A percentile compares a stretch with the other conserved stretches of the same genome.
Conservation (phyloP, 2,329 filamentous ascomycete species). For the Cordyceps tenuipes region DNA sequence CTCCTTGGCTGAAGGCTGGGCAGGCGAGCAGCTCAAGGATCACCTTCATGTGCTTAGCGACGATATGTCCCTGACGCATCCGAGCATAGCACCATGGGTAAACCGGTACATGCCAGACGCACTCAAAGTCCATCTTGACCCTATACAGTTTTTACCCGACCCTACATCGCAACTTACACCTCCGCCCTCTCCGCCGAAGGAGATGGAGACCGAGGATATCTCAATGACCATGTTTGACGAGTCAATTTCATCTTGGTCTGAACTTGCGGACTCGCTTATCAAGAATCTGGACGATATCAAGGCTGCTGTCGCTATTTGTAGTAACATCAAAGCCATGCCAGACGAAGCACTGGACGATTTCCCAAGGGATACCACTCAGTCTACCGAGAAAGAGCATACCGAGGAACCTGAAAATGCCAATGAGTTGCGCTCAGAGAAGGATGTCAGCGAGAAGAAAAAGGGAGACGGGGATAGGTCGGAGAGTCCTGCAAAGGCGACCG, state of each 20-base stretch:
- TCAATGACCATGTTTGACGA: background rate
- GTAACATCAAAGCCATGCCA: conserved; percentile 20
- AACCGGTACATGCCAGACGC: conserved; percentile 42
- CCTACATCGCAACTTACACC: conserved; percentile 33
- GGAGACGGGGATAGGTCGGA: conserved; percentile 16
- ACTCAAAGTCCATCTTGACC: conserved; percentile 49
- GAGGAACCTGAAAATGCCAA: conserved; percentile 14
- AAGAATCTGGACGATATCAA: background rate
- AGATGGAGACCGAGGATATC: background rate
- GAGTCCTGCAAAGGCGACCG: conserved; percentile 21
- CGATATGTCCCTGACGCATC: conserved; percentile 49
- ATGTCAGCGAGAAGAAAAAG: conserved; percentile 17
- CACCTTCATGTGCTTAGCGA: conserved; percentile 47
- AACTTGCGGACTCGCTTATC: conserved; percentile 1
- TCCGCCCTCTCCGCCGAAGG: conserved; percentile 16
- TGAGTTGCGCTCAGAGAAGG: conserved; percentile 5
- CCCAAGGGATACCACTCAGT: background rate
- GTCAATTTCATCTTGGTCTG: conserved; percentile 3
- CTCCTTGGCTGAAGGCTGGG: conserved; percentile 54
- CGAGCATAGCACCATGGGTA: conserved; percentile 49
- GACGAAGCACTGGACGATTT: conserved; percentile 17
- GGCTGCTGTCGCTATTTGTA: conserved; percentile 21
- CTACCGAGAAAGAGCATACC: background rate
- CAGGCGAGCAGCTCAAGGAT: conserved; percentile 52
- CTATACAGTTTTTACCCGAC: conserved; percentile 53